Base-by-base conservation (phyloP, 2,329 filamentous ascomycete genomes). In the Microsporum ferrugineum region DNA sequence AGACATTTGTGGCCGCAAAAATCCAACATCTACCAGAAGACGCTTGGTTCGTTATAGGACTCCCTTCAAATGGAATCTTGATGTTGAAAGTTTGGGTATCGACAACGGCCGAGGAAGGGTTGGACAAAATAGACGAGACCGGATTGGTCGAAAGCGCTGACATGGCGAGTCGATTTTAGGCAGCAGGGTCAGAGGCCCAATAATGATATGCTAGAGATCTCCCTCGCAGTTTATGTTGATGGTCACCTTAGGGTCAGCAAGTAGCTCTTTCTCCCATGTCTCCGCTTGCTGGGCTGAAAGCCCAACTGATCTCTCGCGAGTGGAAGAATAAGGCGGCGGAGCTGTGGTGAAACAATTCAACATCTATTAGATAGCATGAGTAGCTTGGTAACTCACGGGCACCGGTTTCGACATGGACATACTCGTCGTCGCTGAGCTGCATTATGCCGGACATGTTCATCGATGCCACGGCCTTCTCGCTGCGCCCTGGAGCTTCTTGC, bases 1-100 rank as follows among this genome's bases (percentile, higher is more conserved):
- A 94, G 61, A 95, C 86, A 68, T 95, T 95, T n/a, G 89, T 94
- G 3, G 88, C 84, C 0, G 91, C 91, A 68, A 96, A 96, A 64
- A 95, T 83, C 91, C 91, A 96, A 79, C 91, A 96, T 65, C 91
- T 82, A 5, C 90, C 91, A 1, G 87, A 91, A 5, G 83, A 83
- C 38, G 86, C 81, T 76, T 96, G 90, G 72, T 95, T 91, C 0
- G 91, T 95, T 64, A 95, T 86, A 0, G 91, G 91, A 0, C 80
- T 81, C 57, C 90, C 91, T 72, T 95, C 90, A 60, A 88, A 80
- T 0, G 89, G 88, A 63, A 95, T 91, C 72, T 84, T 85, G 71
- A 91, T 76, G 70, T 91, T 95, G 84, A 91, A 95, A 64, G 88
- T 81, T 61, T 95, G 90, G 60, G 84, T 86, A 71, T 94, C 87